Evolutionary conservation across 331 rosid genomes (phyloP).

Genomic region (Pyrus hybrid): DNA sequence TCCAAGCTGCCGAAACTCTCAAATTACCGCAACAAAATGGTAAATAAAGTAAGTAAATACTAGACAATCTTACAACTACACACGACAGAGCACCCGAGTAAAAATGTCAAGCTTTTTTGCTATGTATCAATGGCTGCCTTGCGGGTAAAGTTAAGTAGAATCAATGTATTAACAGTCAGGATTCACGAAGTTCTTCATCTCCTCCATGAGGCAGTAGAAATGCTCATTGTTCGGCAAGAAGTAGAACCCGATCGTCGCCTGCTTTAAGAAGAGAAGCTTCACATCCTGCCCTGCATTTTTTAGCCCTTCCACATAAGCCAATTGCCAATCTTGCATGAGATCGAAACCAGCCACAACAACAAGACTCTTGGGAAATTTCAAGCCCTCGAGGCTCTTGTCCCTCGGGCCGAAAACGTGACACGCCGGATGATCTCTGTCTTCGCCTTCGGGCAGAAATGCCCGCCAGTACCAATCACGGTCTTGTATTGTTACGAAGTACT

Average conservation of each 20-base stretch:
- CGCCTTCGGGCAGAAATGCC: slow-evolving; percentile 90
- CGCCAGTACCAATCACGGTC: slow-evolving; percentile 99
- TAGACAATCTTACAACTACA: slow-evolving; percentile 55
- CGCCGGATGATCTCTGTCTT: slow-evolving; percentile 88
- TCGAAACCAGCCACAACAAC: slow-evolving; percentile 96
- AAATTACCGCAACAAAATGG: slow-evolving; percentile 27
- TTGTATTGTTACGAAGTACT: slow-evolving; percentile 75
- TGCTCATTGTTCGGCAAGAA: slow-evolving; percentile 93
- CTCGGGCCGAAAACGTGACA: slow-evolving; percentile 83
- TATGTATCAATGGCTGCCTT: slow-evolving; percentile 48
- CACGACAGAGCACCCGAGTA: slow-evolving; percentile 36
- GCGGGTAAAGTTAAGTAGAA: slow-evolving; percentile 48
- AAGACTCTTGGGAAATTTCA: slow-evolving; percentile 70
- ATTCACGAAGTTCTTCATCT: slow-evolving; percentile 61
- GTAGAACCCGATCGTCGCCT: slow-evolving; percentile 97
- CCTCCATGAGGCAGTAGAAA: slow-evolving; percentile 76
- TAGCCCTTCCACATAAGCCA: slow-evolving; percentile 76
- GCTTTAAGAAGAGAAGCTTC: slow-evolving; percentile 59
- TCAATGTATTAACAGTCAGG: slow-evolving; percentile 48
- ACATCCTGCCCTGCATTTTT: slow-evolving; percentile 47
- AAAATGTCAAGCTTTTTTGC: slow-evolving; percentile 56
- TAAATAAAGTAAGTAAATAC: slow-evolving; percentile 29
- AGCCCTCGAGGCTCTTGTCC: slow-evolving; percentile 47
- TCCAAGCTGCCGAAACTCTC: slow-evolving; percentile 26
- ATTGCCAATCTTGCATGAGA: slow-evolving; percentile 94